phyloP scores from a whole-genome alignment of 805 yeast genomes.

The Metschnikowia matae region DNA sequence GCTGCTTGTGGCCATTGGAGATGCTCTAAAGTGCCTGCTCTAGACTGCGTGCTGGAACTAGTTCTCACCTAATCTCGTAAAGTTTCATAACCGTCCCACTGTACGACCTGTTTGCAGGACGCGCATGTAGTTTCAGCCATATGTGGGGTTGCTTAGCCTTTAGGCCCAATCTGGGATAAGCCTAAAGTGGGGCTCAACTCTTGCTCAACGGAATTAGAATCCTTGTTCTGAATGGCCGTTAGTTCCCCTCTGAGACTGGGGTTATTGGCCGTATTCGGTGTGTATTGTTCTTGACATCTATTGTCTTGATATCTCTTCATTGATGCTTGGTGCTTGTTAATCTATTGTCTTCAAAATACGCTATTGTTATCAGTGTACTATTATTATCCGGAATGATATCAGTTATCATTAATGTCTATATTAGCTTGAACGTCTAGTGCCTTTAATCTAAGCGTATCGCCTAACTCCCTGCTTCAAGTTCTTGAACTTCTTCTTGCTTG shows the following conservation, averaged over 20 bases:
- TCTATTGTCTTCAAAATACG: too few relatives aligned
- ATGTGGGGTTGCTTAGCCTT: not conserved
- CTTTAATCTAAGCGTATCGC: not conserved
- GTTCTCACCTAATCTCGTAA: not conserved
- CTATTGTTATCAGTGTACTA: too few relatives aligned
- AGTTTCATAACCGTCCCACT: conserved; percentile 1
- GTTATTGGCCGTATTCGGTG: too few relatives aligned
- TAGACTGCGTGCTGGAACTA: not conserved
- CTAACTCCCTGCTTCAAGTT: conserved; percentile 12
- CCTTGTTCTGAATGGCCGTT: not conserved
- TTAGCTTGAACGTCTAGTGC: too few relatives aligned
- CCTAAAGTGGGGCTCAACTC: too few relatives aligned
- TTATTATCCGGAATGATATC: too few relatives aligned
- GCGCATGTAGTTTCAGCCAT: not conserved
- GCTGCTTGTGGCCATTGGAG: not conserved
- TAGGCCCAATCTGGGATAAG: not conserved
- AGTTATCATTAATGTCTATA: not conserved
- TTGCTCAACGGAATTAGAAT: too few relatives aligned
- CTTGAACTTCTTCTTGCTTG: conserved; percentile 34
- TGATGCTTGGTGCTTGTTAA: too few relatives aligned
- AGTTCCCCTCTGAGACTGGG: not conserved
- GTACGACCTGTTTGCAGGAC: not conserved
- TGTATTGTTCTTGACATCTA: too few relatives aligned
- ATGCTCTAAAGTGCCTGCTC: not conserved
- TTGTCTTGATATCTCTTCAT: too few relatives aligned